phyloP scores from a whole-genome alignment of 805 yeast genomes.

The Saturnispora diversa region DNA sequence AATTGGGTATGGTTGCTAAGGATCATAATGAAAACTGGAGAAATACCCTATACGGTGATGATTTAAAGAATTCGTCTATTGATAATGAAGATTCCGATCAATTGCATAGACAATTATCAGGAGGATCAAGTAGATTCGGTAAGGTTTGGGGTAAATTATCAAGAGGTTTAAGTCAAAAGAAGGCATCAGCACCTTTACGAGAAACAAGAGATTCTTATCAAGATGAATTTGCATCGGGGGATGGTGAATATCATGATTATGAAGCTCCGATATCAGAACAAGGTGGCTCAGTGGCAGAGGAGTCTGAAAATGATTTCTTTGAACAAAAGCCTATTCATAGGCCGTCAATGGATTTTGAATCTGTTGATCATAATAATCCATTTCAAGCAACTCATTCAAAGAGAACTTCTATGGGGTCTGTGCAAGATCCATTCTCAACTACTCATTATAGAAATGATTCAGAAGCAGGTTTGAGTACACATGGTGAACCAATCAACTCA shows the following conservation, averaged over 20 bases:
- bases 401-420: constrained; percentile 3
- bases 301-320: too few species aligned
- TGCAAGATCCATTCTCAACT: background rate
- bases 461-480: background rate
- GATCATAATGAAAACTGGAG: constrained; percentile 76
- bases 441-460: background rate
- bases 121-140: constrained; percentile 4
- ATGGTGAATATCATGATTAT: background rate
- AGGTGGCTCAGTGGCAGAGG: too few species aligned
- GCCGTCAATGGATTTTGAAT: constrained; percentile 10
- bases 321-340: too few species aligned
- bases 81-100: background rate
- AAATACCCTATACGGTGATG: constrained; percentile 46
- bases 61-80: background rate
- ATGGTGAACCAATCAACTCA: background rate
- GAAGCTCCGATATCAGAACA: too few species aligned
- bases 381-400: constrained; percentile 4
- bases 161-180: constrained; percentile 5
- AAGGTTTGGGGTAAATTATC: constrained; percentile 8
- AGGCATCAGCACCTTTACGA: background rate
- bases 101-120: constrained; percentile 4
- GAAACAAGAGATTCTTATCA: background rate
- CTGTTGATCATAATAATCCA: constrained; percentile 7
- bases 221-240: too few species aligned
- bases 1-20: constrained; percentile 74